These are phyloP conservation scores for Hymenoscyphus occultus DNA, from an alignment of 2,329 filamentous ascomycete genomes.

Conservation along the genomic window DNA sequence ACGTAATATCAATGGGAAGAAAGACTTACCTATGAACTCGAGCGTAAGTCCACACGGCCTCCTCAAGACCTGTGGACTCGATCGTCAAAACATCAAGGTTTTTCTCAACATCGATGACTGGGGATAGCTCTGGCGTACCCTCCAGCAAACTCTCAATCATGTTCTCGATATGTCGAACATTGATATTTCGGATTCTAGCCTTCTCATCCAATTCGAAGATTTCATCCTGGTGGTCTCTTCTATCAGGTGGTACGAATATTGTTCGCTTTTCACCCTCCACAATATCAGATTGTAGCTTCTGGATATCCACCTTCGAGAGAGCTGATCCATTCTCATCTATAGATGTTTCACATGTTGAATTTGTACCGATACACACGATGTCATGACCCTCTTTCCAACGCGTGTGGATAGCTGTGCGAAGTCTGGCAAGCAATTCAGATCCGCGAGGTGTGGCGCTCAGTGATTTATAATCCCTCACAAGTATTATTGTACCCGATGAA, in stretches of 20 bases:
- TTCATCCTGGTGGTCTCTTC: slow-evolving; percentile 38
- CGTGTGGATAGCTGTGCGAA: slow-evolving; percentile 70
- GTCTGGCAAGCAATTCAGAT: slow-evolving; percentile 62
- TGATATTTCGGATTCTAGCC: slow-evolving; percentile 51
- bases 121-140: slow-evolving; percentile 21
- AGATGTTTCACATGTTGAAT: slow-evolving; percentile 41
- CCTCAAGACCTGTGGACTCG: slow-evolving; percentile 42
- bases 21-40: slow-evolving; percentile 47
- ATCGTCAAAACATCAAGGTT: slow-evolving; percentile 26
- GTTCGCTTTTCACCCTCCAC: slow-evolving; percentile 49
- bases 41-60: slow-evolving; percentile 56
- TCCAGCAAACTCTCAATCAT: slow-evolving; percentile 48
- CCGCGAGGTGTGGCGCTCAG: slow-evolving; percentile 69
- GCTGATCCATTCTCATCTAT: slow-evolving; percentile 45
- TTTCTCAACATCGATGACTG: slow-evolving; percentile 29
- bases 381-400: slow-evolving; percentile 68
- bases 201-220: slow-evolving; percentile 48
- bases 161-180: slow-evolving; percentile 61
- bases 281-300: slow-evolving; percentile 43
- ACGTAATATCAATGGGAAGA: neutral
- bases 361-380: slow-evolving; percentile 78
- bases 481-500: slow-evolving; percentile 60
- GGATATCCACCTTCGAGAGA: slow-evolving; percentile 41
- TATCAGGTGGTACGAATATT: slow-evolving; percentile 52
- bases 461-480: slow-evolving; percentile 78